Evolutionary conservation across 2,329 filamentous ascomycete genomes (phyloP).

Genomic region (Alternaria sp.): DNA sequence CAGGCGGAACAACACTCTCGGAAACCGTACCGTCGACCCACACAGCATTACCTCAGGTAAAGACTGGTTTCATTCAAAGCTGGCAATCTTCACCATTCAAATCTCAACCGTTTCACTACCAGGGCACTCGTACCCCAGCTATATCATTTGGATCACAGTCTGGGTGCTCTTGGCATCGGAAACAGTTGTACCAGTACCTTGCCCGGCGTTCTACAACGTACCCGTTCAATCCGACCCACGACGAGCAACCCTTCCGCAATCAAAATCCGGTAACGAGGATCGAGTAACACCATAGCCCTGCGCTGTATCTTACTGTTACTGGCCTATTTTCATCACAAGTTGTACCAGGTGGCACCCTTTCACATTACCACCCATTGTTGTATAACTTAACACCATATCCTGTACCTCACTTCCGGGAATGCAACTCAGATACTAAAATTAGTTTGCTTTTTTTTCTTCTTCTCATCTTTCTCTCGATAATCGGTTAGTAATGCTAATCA

Average conservation of each 20-base stretch:
- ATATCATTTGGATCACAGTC: background rate
- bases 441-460: too few relatives aligned
- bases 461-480: too few relatives aligned
- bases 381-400: too few relatives aligned
- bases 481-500: too few relatives aligned
- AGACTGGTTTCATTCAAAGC: background rate
- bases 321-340: background rate
- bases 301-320: background rate
- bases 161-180: background rate
- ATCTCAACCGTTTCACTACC: slow-evolving; percentile 1
- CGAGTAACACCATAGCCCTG: background rate
- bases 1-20: background rate
- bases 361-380: background rate
- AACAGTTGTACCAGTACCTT: background rate
- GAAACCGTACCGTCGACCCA: background rate
- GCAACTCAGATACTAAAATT: too few relatives aligned
- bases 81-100: background rate
- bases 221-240: background rate
- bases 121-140: background rate
- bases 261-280: background rate
- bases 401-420: background rate
- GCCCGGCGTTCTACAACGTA: background rate
- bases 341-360: slow-evolving; percentile 1
- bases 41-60: background rate
- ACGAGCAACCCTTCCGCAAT: slow-evolving; percentile 4